These are phyloP conservation scores for Rhodocollybia butyracea DNA, from an alignment of 768 basidiomycete genomes.

Conservation along the genomic window DNA sequence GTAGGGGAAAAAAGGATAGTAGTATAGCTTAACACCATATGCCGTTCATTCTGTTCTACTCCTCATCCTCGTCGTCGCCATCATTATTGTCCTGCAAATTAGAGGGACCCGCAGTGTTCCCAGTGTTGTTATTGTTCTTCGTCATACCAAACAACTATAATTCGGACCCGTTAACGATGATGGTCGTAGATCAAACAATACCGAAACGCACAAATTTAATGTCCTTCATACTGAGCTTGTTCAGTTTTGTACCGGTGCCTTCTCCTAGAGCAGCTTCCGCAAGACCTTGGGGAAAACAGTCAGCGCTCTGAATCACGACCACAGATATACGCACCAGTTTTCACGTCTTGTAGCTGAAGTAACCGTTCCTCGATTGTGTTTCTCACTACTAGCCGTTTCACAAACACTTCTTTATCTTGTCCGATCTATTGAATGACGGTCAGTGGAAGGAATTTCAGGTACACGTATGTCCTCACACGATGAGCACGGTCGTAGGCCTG, in stretches of 20 bases:
- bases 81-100: neutral
- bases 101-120: neutral
- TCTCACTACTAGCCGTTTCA: slow-evolving; percentile 64
- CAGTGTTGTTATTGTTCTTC: neutral
- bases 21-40: too few species aligned
- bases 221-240: slow-evolving; percentile 67
- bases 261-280: slow-evolving; percentile 72
- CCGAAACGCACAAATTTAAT: slow-evolving; percentile 51
- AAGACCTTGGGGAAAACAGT: slow-evolving; percentile 37
- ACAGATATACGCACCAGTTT: slow-evolving; percentile 39
- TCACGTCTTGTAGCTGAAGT: slow-evolving; percentile 65
- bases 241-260: slow-evolving; percentile 55
- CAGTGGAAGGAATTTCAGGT: too few species aligned
- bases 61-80: neutral
- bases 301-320: neutral
- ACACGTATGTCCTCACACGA: too few species aligned
- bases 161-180: slow-evolving; percentile 13
- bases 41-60: too few species aligned
- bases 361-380: slow-evolving; percentile 81
- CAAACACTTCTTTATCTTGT: slow-evolving; percentile 64
- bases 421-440: too few species aligned
- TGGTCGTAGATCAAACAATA: neutral
- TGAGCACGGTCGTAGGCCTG: slow-evolving; percentile 69
- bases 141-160: slow-evolving; percentile 35
- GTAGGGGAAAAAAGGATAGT: too few species aligned